Base-by-base conservation (phyloP, 495 filamentous ascomycete genomes). In the Entonaema liquescens region DNA sequence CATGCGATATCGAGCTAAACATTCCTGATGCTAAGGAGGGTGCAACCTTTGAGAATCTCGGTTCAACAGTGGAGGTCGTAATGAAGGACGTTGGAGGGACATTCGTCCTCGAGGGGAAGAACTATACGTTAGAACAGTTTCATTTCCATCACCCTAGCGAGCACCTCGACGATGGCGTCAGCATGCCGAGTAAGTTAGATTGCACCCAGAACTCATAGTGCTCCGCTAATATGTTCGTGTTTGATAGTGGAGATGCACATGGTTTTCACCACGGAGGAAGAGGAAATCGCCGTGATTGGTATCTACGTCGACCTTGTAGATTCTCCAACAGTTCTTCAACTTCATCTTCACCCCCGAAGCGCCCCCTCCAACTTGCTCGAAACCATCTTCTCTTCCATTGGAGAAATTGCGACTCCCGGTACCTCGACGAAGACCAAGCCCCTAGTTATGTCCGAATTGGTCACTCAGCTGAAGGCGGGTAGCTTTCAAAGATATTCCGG, bases 111-210 rank as follows among this genome's bases (percentile, higher is more conserved):
- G 79, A 74, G 12, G 83, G 77, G 33, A 80, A 75, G 59, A 75
- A 76, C 1, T 91, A 86, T 68, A 75, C 76, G 3, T 81, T 92
- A 19, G 76, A 82, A 38, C 89, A 92, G 70, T 91, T 90, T 80
- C 89, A 92, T 75, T 89, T 91, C 77, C 89, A 92, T 72, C 86
- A 89, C 12, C 89, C 90, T 6, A 85, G 84, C 73, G 90, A 92
- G 80, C 90, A 92, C 73, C 73, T 92, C 17, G 79, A 84, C 68
- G 76, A 79, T 56, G 77, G 77, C 15, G 81, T 79, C 1, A 80
- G 69, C 67, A 62, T 80, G 72, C 80, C 81, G 26, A 82, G 80
- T 82, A 71, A 70, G 79, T 76, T 76, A 7, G 12, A 47, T 13
- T 17, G 17, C 31, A 11, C n/a, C 8, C 25, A 17, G 5, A 9